Percentiles rank a stretch among this genome's conserved stretches.
Conservation (phyloP, 169 alveolate species). For the Eimeria necatrix region DNA sequence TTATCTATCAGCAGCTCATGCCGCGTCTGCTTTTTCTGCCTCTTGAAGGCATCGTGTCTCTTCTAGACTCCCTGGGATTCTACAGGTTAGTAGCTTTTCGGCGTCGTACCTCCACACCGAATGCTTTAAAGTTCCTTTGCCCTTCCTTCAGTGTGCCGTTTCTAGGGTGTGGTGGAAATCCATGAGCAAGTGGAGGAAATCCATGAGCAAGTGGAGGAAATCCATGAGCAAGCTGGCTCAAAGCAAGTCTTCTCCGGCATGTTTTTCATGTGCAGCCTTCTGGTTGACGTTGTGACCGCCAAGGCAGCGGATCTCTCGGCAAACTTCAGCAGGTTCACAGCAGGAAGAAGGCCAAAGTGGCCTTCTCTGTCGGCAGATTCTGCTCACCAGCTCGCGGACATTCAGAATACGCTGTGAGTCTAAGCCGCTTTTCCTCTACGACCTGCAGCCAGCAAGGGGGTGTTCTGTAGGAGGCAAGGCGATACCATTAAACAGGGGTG, state of each 20-base stretch:
- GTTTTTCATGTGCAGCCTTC: neutral
- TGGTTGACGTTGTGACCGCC: slow-evolving; percentile 58
- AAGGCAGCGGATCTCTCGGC: slow-evolving; percentile 26
- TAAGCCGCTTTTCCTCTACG: neutral
- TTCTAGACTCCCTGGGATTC: slow-evolving; percentile 4
- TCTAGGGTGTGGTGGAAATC: no score
- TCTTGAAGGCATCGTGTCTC: neutral
- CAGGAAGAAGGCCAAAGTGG: slow-evolving; percentile 15
- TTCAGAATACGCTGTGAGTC: neutral
- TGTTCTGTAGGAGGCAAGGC: no score
- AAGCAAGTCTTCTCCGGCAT: no score
- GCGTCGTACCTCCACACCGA: no score
- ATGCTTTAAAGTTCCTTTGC: no score
- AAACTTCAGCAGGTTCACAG: neutral
- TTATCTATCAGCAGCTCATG: slow-evolving; percentile 26
- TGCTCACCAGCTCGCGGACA: slow-evolving; percentile 29
- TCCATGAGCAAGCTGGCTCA: no score
- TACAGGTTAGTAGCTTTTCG: neutral
- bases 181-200: no score
- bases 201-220: no score
- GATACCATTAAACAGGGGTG: no score
- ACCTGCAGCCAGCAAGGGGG: no score
- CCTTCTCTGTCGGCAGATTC: neutral
- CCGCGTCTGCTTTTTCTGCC: slow-evolving; percentile 51
- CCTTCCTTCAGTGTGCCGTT: no score